Base-by-base conservation (phyloP, 768 basidiomycete species). In the Trametes coccinea region DNA sequence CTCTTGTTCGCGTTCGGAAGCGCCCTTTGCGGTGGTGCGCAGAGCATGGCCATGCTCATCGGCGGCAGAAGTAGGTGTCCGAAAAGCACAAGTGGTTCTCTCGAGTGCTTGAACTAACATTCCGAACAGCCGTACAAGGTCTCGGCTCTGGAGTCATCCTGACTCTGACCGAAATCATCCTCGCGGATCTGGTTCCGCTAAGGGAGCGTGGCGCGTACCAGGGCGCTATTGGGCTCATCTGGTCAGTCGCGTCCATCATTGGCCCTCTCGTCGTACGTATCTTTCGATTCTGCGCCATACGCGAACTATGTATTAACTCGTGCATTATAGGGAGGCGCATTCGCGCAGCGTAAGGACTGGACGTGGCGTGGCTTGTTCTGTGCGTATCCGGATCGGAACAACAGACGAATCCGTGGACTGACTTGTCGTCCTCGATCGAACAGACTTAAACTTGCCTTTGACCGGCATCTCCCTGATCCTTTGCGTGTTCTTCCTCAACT, bases 31-130 rank as follows among this genome's bases (percentile, higher is more conserved):
- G 80, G 77, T 1, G 70, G 75, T 0, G 76, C 78, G 0, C 66
- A 74, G 45, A 76, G 57, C 52, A 78, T 80, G 76, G 54, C 63
- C 5, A 74, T 74, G 75, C 62, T 79, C 8, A 79, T 81, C 47
- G 77, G 71, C 5, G 78, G 74, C 0, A 64, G 79, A 14, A 55
- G 61, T 62, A 39, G 22, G 61, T 37, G 0, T 10, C 22, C 5
- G 11, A 13, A 31, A 14, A 2, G 7, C 40, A 14, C 41, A 8
- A 14, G n/a, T 1, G n/a, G 9, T 9, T 4, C 4, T 51, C 33
- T n/a, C 31, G 2, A 37, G 31, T 22, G 37, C 4, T 53, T 17
- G 17, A 22, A 30, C 16, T 7, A 2, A 4, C 41, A 44, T 22
- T 49, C 10, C 13, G 43, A 5, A 14, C 48, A 71, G 71, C 70